A percentile compares a stretch with the other conserved stretches of the same genome.
phyloP scores from a whole-genome alignment of 495 filamentous ascomycete species.

The Penicillium taxi region DNA sequence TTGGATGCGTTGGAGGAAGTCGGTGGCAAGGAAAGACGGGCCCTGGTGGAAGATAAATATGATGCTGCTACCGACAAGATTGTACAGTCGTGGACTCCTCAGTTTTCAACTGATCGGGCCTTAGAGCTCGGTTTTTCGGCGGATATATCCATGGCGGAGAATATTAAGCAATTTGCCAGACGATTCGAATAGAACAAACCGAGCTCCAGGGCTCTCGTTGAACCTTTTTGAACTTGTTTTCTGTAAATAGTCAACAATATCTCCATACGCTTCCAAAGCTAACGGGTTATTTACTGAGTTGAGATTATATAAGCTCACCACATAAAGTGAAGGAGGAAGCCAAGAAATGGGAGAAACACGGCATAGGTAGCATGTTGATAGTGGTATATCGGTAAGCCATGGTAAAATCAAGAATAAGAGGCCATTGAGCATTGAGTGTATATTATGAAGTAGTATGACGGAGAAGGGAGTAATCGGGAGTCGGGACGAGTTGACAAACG shows the following conservation, averaged over 20 bases:
- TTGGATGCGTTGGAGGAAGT: slow-evolving; percentile 62
- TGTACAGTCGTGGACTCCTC: slow-evolving; percentile 64
- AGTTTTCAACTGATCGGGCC: slow-evolving; percentile 54
- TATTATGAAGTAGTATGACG: neutral
- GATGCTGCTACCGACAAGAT: slow-evolving; percentile 61
- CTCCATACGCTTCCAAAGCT: too few relatives aligned
- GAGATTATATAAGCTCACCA: too few relatives aligned
- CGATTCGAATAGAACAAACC: slow-evolving; percentile 19
- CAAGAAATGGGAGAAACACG: too few relatives aligned
- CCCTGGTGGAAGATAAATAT: slow-evolving; percentile 55
- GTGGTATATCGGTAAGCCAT: too few relatives aligned
- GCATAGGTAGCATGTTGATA: too few relatives aligned
- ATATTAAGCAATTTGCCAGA: slow-evolving; percentile 46
- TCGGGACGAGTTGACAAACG: slow-evolving; percentile 38
- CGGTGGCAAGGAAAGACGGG: slow-evolving; percentile 59
- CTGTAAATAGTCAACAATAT: too few relatives aligned
- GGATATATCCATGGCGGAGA: slow-evolving; percentile 51
- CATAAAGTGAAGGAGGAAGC: too few relatives aligned
- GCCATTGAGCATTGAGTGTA: too few relatives aligned
- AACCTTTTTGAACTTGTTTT: too few relatives aligned
- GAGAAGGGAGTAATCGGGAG: slow-evolving; percentile 34
- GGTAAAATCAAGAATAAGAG: too few relatives aligned
- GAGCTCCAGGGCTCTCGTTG: too few relatives aligned
- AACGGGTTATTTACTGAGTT: too few relatives aligned
- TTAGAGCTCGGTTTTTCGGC: slow-evolving; percentile 51